Base-by-base conservation (phyloP, 169 alveolate genomes). In the Plasmodium gallinaceum region DNA sequence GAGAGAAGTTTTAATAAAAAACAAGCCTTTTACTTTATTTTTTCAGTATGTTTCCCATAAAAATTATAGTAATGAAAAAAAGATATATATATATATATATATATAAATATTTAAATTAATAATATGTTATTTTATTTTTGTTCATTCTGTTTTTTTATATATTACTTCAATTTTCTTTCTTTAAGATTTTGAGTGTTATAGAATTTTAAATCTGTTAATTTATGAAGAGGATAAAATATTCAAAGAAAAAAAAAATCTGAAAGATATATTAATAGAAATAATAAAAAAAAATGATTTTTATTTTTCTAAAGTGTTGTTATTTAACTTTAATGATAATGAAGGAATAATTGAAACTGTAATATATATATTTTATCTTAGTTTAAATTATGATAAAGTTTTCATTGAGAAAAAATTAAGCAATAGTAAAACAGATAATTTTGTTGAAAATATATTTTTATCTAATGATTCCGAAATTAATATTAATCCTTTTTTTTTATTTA, bases 321-420 rank as follows among this genome's bases (percentile, higher is more conserved):
- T 83, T 24, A 83, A 83, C 45, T 83, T 83, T 83, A 83, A 83
- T 71, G 91, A 83, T 62, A 83, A 83, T 37, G 91, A 46, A 57
- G 74, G 71, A 1, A 9, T 83, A 45, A 83, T 83, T 20, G 91
- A 83, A 83, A 83, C 91, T 5, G 91, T 83, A 14, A 83, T 83
- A 14, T 83, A 83, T 46, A 83, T 83, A 8, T 83, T 83, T 45
- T 83, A 83, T 26, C 72, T 83, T 32, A 43, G 91, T 42, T 26
- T 68, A 43, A 83, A 42, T 26, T 57, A 83, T 68, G 91, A 83
- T 54, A 83, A 61, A 45, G 51, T 45, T 52, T 83, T 83, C 42
- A 68, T 83, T 24, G 91, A 83, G 60, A 83, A 22, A 26, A 83
- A 83, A 46, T 43, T 83, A 52, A 71, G 43, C 32, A 60, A 16